Base-by-base conservation (phyloP, 345 rosid genomes). In the Eucalyptus erythrocorys region DNA sequence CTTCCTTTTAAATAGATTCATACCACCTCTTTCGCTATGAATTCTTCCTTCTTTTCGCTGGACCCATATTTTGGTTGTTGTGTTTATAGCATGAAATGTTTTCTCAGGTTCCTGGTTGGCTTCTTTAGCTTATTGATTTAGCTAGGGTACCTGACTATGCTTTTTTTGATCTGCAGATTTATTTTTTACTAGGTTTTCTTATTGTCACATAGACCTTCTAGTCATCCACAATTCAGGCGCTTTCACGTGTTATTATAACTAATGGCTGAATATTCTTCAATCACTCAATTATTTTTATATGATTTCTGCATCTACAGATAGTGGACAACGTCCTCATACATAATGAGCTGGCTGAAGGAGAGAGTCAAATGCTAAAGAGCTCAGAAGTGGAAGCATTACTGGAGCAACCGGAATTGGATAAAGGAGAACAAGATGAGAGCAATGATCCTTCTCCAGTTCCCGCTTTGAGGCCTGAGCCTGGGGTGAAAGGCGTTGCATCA, bases 381-480 rank as follows among this genome's bases (percentile, higher is more conserved):
- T 92, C 94, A 71, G 88, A 88, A 81, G 30, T 89, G 90, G 94
- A 93, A 87, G 55, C 93, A 22, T 43, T 59, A 30, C 91, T 37
- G 15, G 85, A 92, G 89, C 89, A 90, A 85, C 90, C 82, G 45
- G 92, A 92, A 89, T 89, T 86, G 6, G 95, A 89, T 89, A 94
- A 93, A 90, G 88, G 89, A 16, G 95, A 95, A 89, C 95, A 94
- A 88, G 97, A 90, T 91, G 98, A 94, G 88, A 93, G 93, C 66
- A 88, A 90, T 17, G 87, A 89, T 80, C 93, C 94, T 87, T 90
- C 91, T 89, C 86, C 85, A 43, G 50, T 91, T 88, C 81, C 93
- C 21, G 85, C 88, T 85, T 89, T 91, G 87, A 94, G 93, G 92
- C 86, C 92, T 8, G 92, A 90, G 88, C 80, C 86, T 43, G 66